phyloP scores from a whole-genome alignment of 306 rosid species.

The Pachyrhizus erosus region DNA sequence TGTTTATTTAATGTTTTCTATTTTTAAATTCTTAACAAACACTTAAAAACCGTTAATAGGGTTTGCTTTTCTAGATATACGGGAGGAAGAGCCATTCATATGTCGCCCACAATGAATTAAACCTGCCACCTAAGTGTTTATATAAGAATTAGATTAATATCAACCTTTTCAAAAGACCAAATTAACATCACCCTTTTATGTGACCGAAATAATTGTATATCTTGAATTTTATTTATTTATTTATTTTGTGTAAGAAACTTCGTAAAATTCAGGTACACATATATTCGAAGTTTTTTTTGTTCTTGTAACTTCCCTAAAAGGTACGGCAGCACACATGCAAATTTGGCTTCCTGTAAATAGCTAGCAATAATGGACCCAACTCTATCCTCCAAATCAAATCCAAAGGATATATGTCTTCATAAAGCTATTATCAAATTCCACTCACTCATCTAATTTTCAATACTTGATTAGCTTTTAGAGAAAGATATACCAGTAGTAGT shows the following conservation, averaged over 20 bases:
- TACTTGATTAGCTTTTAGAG: not conserved
- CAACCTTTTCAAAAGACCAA: not conserved
- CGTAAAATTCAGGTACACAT: not conserved
- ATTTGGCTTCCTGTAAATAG: not conserved
- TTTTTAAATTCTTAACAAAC: too few relatives aligned
- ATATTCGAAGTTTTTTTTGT: not conserved
- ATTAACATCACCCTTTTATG: not conserved
- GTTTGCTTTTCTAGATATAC: too few relatives aligned
- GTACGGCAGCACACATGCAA: not conserved
- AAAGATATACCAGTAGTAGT: not conserved
- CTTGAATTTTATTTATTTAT: too few relatives aligned
- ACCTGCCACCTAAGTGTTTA: not conserved
- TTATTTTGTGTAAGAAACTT: not conserved
- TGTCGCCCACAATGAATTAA: not conserved
- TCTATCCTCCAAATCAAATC: constrained; percentile 31
- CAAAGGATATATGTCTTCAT: not conserved
- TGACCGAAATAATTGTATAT: not conserved
- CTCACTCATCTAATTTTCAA: not conserved
- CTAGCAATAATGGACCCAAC: not conserved
- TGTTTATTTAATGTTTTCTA: too few relatives aligned
- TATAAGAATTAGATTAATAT: not conserved
- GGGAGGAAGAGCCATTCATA: too few relatives aligned
- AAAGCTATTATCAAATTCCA: not conserved
- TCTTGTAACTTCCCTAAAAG: not conserved
- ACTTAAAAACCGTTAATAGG: too few relatives aligned